Evolutionary conservation across 345 rosid genomes (phyloP).

Genomic region (Kandelia obovata): DNA sequence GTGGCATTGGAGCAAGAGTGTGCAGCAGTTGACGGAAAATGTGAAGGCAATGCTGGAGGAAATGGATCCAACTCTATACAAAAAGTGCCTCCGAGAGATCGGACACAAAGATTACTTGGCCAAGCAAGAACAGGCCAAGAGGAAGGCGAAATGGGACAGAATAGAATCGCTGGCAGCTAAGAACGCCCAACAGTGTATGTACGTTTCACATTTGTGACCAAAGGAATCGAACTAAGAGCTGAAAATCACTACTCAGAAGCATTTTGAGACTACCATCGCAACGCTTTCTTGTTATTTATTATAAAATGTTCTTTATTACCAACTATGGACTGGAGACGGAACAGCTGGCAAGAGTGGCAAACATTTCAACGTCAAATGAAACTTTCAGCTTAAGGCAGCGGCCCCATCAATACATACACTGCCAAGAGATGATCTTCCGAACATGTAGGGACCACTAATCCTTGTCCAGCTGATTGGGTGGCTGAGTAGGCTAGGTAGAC

Average conservation of each 20-base stretch:
- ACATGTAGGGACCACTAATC: too few species aligned
- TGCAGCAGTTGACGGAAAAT: slow-evolving; percentile 52
- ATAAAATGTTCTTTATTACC: not conserved
- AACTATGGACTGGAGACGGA: too few species aligned
- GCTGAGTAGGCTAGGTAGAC: too few species aligned
- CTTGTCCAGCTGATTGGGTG: too few species aligned
- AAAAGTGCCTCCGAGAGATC: slow-evolving; percentile 32
- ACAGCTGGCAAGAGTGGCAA: too few species aligned
- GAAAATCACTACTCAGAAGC: too few species aligned
- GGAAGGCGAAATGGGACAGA: slow-evolving; percentile 49
- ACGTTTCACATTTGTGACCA: slow-evolving; percentile 25
- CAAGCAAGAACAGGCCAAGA: slow-evolving; percentile 24
- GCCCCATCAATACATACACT: too few species aligned
- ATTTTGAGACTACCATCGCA: not conserved
- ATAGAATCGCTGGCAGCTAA: slow-evolving; percentile 42
- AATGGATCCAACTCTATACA: slow-evolving; percentile 42
- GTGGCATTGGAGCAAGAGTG: slow-evolving; percentile 61
- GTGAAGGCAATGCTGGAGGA: slow-evolving; percentile 52
- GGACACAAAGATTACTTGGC: slow-evolving; percentile 28
- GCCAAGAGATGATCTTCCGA: too few species aligned
- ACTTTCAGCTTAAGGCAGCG: too few species aligned
- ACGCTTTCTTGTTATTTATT: not conserved
- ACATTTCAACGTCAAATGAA: too few species aligned
- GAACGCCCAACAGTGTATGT: slow-evolving; percentile 15
- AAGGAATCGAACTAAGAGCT: not conserved